phyloP scores from a whole-genome alignment of 805 yeast genomes.

The Hanseniaspora hatyaiensis region DNA sequence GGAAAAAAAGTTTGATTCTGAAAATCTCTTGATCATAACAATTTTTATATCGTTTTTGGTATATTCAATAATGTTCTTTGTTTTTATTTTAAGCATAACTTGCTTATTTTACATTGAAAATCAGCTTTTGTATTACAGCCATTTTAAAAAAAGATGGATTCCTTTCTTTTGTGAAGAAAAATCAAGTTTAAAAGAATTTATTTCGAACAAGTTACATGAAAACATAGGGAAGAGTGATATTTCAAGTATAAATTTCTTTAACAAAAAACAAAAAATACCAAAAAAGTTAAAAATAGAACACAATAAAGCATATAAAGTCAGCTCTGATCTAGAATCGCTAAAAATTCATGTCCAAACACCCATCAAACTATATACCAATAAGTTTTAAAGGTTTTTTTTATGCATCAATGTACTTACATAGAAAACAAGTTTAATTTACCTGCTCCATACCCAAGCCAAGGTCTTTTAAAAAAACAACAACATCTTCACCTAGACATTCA shows the following conservation, averaged over 20 bases:
- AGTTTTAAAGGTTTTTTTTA: too few relatives aligned
- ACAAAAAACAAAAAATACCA: not conserved
- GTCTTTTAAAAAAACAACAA: too few relatives aligned
- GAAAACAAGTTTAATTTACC: too few relatives aligned
- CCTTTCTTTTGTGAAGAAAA: constrained; percentile 5
- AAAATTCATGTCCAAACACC: too few relatives aligned
- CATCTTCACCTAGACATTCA: not conserved
- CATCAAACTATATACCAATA: too few relatives aligned
- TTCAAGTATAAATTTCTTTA: too few relatives aligned
- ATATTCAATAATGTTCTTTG: not conserved
- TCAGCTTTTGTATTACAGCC: not conserved
- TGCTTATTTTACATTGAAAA: constrained; percentile 8
- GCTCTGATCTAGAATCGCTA: too few relatives aligned
- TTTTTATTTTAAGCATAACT: not conserved
- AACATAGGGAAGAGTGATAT: constrained; percentile 7
- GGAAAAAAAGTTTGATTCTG: not conserved
- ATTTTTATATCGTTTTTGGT: not conserved
- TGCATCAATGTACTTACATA: too few relatives aligned
- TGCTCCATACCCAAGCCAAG: too few relatives aligned
- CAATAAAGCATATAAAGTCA: too few relatives aligned
- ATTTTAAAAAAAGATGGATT: constrained; percentile 7
- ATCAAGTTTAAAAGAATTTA: constrained; percentile 1
- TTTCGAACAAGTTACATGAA: not conserved
- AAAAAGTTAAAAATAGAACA: too few relatives aligned
- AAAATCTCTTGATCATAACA: not conserved